Evolutionary conservation across 176 grass and related monocot genomes (phyloP), one percentile per base, ranked within the genome.

Genomic region (Avena atlantica): DNA sequence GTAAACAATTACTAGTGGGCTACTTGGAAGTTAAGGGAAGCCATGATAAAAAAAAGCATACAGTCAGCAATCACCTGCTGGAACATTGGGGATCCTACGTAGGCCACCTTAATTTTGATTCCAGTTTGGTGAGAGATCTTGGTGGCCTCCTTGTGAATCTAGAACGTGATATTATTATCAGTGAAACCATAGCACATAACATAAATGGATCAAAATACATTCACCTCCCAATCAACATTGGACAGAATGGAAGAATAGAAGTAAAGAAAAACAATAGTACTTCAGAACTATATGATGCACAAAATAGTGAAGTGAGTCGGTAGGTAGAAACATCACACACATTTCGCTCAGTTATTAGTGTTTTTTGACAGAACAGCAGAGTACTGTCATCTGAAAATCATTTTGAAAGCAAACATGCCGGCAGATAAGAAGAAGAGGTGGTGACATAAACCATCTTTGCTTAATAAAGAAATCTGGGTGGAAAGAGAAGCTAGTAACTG

Each of bases 111-210:
- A 51, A 93, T 85, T 81, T 73, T 92, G 62, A 93, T 52, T 68
- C 89, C 92, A 6, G 91, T 98, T 78, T 90, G 67, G 53, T 76
- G 67, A 37, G 86, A 85, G 67, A 98, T 95, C 75, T 98, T 95
- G 42, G 82, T 93, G 23, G 88, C 93, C 64, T 98, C 96, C 12
- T 94, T 88, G 19, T 92, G 66, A 87, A 98, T 98, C 93, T 98
- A 83, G 40, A 49, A 72, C 3, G 72, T 42, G 6, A 57, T 86
- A 76, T 1, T 8, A 89, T 20, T 65, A 86, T 40, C 9, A 31
- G 48, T 16, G 2, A 84, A 62, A 9, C 49, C 15, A n/a, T 8
- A 51, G 11, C 2, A 75, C 76, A 58, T 66, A 72, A 24, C 11
- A 49, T 84, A 83, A 15, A 49, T 47, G 64, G 78, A 79, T 74